Conservation (phyloP, 257 asterid genomes). For the Nemophila menziesii region DNA sequence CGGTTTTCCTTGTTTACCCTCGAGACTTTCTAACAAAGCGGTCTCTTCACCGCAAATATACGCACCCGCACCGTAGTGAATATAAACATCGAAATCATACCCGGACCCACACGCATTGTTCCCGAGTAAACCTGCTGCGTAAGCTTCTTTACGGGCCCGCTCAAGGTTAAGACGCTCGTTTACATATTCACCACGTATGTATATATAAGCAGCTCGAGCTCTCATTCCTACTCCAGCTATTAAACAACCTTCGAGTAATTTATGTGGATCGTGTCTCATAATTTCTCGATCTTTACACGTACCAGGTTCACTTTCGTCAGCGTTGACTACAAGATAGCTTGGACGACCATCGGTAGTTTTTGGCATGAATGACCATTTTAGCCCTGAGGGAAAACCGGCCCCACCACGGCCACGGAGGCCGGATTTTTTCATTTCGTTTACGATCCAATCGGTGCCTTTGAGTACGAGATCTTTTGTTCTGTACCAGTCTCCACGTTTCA, state of each 20-base stretch:
- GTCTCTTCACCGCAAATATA: conserved; percentile 99
- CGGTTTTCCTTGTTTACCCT: conserved; percentile 98
- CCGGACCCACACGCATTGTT: conserved; percentile 98
- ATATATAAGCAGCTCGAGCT: conserved; percentile 89
- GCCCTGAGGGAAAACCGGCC: conserved; percentile 98
- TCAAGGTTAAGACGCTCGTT: conserved; percentile 78
- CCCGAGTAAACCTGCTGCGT: conserved; percentile 77
- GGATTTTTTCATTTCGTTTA: conserved; percentile 88
- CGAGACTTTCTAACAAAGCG: conserved; percentile 96
- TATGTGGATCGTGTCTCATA: conserved; percentile 99
- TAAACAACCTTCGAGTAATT: conserved; percentile 87
- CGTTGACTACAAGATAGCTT: conserved; percentile 93
- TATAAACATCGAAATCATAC: conserved; percentile 88
- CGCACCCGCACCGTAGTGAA: conserved; percentile 97
- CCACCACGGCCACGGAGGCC: conserved; percentile 99
- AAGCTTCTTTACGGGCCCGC: conserved; percentile 89
- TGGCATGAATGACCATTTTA: conserved; percentile 99
- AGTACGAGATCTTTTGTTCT: conserved; percentile 85
- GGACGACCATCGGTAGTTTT: conserved; percentile 95
- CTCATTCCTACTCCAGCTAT: conserved; percentile 99
- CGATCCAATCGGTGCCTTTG: conserved; percentile 95
- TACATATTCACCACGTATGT: conserved; percentile 95
- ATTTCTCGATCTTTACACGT: conserved; percentile 97
- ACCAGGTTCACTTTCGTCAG: conserved; percentile 99
- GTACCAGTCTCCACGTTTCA: conserved; percentile 98